Base-by-base conservation (phyloP, 78 protist species). In the Polysphondylium violaceum region DNA sequence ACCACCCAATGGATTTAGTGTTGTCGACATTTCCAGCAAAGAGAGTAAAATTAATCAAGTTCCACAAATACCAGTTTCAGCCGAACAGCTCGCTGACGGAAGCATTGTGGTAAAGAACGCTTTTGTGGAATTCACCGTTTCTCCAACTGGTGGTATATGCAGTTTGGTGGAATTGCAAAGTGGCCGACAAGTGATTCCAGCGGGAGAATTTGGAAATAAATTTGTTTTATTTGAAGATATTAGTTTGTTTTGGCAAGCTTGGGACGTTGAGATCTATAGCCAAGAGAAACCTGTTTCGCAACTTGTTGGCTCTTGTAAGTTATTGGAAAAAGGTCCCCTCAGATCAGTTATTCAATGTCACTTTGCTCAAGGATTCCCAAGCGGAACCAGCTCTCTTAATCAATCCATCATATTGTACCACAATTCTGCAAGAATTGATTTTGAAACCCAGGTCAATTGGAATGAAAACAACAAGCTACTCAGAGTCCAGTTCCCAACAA, bases 211-310 rank as follows among this genome's bases (percentile, higher is more conserved):
- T 0, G 94, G 55, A 16, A 95, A 95, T 51, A 36, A 36, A 5
- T 88, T 93, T 14, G 93, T 83, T 36, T 17, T 95, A 16, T 88
- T 50, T 56, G 95, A 94, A 5, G 98, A 96, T 31, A 44, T 59
- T n/a, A 92, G 93, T 11, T 33, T 87, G 33, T 95, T 74, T 51
- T 96, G 98, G 96, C 92, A 83, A 36, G 96, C 96, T 11, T 96
- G 97, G 97, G 92, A 92, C 44, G 73, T 86, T 5, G 91, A 83
- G 69, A 59, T 83, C 19, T 83, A 69, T n/a, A 19, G 74, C 21
- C 65, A 68, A 25, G 65, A 83, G 23, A 83, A 83, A n/a, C 60
- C 58, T 19, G 33, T 69, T 27, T 81, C 68, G 2, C 36, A 50
- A 11, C 8, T 83, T 6, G 33, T 19, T 0, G 79, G 73, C 8